Percentiles rank a stretch among this genome's conserved stretches.
Conservation (phyloP, 495 filamentous ascomycete genomes). For the Talaromyces ruber region DNA sequence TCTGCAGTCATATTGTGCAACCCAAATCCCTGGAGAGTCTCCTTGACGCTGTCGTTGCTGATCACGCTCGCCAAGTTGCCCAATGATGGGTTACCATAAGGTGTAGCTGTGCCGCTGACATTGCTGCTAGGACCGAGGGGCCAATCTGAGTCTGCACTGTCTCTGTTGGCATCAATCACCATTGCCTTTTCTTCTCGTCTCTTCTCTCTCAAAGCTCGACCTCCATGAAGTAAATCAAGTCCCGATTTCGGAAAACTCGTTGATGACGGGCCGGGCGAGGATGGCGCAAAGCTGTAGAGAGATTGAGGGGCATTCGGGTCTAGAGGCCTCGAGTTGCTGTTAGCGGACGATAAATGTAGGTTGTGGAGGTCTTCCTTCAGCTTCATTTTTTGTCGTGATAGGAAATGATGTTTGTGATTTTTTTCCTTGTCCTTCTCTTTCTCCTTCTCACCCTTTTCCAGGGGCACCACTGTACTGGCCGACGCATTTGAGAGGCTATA, state of each 20-base stretch:
- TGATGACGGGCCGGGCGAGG: slow-evolving; percentile 59
- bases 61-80: slow-evolving; percentile 23
- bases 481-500: slow-evolving; percentile 81
- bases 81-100: slow-evolving; percentile 31
- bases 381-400: slow-evolving; percentile 89
- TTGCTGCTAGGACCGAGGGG: slow-evolving; percentile 22
- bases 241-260: slow-evolving; percentile 71
- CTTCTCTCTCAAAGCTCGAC: slow-evolving; percentile 77
- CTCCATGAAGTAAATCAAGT: slow-evolving; percentile 78
- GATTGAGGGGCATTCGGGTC: slow-evolving; percentile 80
- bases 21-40: slow-evolving; percentile 52
- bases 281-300: slow-evolving; percentile 71
- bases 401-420: slow-evolving; percentile 65
- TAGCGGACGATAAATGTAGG: slow-evolving; percentile 75
- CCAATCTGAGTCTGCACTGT: slow-evolving; percentile 37
- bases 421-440: slow-evolving; percentile 58
- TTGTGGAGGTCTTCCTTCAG: slow-evolving; percentile 69
- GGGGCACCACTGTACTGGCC: slow-evolving; percentile 61
- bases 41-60: slow-evolving; percentile 31
- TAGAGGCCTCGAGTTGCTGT: slow-evolving; percentile 78
- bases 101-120: slow-evolving; percentile 16
- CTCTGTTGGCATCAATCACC: slow-evolving; percentile 15
- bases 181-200: slow-evolving; percentile 73
- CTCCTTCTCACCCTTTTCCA: slow-evolving; percentile 39
- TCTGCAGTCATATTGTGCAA: slow-evolving; percentile 77